A percentile compares a stretch with the other conserved stretches of the same genome.
Conservation (phyloP, 208 protist species). For the Trypanosoma theileri region DNA sequence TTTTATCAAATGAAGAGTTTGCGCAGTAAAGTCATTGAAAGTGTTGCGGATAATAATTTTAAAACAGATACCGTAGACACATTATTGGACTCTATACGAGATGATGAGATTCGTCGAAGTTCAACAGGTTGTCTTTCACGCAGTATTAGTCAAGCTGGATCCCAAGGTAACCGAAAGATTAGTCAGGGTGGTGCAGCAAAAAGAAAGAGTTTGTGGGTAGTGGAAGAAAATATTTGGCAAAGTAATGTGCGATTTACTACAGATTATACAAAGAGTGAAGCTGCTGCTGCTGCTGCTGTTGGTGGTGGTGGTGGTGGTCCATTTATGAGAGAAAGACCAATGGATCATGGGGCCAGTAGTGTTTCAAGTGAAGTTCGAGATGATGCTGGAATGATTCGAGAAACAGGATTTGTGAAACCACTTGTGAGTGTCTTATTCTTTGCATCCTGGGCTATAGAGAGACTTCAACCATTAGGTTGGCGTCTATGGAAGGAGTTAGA, state of each 20-base stretch:
- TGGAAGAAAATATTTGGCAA: slow-evolving; percentile 32
- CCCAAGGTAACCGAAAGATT: not conserved
- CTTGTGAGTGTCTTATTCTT: slow-evolving; percentile 33
- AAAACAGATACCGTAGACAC: not conserved
- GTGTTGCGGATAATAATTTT: not conserved
- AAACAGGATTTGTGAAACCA: slow-evolving; percentile 19
- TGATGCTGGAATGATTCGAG: not conserved
- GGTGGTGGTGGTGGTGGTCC: no score
- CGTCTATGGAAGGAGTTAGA: slow-evolving; percentile 27
- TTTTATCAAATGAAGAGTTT: slow-evolving; percentile 29
- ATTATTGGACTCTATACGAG: not conserved
- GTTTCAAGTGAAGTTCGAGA: not conserved
- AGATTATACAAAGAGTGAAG: slow-evolving; percentile 10
- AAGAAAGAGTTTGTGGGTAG: slow-evolving; percentile 17
- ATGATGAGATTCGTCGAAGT: not conserved
- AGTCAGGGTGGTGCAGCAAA: not conserved
- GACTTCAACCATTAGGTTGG: slow-evolving; percentile 5
- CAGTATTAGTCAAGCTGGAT: slow-evolving; percentile 1
- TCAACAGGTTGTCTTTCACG: slow-evolving; percentile 1
- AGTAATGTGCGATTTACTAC: not conserved
- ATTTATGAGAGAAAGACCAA: not conserved
- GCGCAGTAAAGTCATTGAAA: not conserved
- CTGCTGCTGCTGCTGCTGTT: no score
- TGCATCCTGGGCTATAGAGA: slow-evolving; percentile 27
- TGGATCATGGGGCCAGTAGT: not conserved